These are phyloP conservation scores for sorghum (Sorghum bicolor) DNA, from an alignment of 176 grass and related monocot genomes.

Conservation along the genomic window DNA sequence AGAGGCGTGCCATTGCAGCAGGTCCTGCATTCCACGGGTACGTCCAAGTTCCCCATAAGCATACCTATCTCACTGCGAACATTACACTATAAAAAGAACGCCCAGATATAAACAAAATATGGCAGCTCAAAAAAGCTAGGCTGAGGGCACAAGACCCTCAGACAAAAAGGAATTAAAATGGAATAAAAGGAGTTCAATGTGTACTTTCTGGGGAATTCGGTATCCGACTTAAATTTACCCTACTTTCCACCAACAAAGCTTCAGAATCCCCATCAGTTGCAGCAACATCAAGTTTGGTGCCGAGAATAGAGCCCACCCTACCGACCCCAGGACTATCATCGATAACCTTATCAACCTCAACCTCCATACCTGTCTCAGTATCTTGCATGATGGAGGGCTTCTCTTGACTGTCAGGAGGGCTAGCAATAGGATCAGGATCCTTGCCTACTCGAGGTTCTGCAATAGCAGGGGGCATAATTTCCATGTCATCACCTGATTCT, in stretches of 20 bases:
- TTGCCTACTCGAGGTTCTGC: constrained; percentile 10
- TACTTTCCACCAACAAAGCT: constrained; percentile 57
- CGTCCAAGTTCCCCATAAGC: background rate
- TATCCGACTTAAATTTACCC: constrained; percentile 97
- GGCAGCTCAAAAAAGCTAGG: constrained; percentile 50
- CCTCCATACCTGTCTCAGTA: constrained; percentile 40
- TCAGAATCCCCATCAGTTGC: constrained; percentile 56
- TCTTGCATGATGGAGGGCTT: constrained; percentile 4
- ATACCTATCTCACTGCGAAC: constrained; percentile 20
- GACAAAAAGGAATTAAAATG: constrained; percentile 53
- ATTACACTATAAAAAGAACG: constrained; percentile 29
- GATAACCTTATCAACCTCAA: constrained; percentile 13
- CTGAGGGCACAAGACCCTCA: constrained; percentile 40
- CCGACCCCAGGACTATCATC: constrained; percentile 22
- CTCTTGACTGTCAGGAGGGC: background rate
- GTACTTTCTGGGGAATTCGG: constrained; percentile 97
- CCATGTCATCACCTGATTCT: constrained; percentile 7
- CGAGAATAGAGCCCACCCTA: constrained; percentile 23
- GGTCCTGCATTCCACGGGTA: constrained; percentile 3
- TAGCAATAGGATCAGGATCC: constrained; percentile 26
- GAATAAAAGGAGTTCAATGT: constrained; percentile 96
- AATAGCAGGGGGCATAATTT: background rate
- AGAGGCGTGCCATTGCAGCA: constrained; percentile 33
- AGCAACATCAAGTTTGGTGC: constrained; percentile 40
- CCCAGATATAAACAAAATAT: constrained; percentile 39